phyloP scores from a whole-genome alignment of 371 early-diverging fungal species.

The Mortierella sp. region DNA sequence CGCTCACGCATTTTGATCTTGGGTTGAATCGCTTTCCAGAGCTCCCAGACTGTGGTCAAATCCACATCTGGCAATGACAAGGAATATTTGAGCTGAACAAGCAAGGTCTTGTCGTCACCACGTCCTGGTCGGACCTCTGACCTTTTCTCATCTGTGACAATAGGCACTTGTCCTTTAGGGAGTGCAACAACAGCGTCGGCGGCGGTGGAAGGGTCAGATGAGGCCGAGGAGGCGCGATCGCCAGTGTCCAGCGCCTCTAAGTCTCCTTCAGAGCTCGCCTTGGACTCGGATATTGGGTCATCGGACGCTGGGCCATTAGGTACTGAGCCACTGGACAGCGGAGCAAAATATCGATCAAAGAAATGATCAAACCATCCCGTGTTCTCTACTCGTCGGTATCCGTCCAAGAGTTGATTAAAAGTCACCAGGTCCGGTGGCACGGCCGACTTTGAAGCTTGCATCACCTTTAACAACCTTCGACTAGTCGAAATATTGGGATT shows the following conservation, averaged over 20 bases:
- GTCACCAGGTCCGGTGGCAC: slow-evolving; percentile 41
- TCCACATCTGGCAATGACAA: slow-evolving; percentile 23
- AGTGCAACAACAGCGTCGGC: too few species aligned
- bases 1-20: slow-evolving; percentile 3
- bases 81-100: slow-evolving; percentile 38
- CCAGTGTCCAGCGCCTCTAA: too few species aligned
- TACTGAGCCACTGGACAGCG: too few species aligned
- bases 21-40: slow-evolving; percentile 26
- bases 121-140: slow-evolving; percentile 13
- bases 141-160: too few species aligned
- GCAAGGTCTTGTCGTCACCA: slow-evolving; percentile 24
- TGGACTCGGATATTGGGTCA: too few species aligned
- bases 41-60: slow-evolving; percentile 24
- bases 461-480: slow-evolving; percentile 31
- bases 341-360: slow-evolving; percentile 39
- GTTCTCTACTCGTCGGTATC: slow-evolving; percentile 36
- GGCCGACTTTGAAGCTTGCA: slow-evolving; percentile 22
- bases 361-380: slow-evolving; percentile 40
- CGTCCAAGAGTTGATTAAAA: slow-evolving; percentile 43
- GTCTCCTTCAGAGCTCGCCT: too few species aligned
- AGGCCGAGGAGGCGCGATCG: too few species aligned
- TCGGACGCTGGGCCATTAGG: too few species aligned
- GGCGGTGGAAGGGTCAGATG: too few species aligned
- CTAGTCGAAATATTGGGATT: slow-evolving; percentile 26
- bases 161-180: too few species aligned